Evolutionary conservation across 164 flowering plant species (phyloP).

Genomic region (Hamamelis virginiana): DNA sequence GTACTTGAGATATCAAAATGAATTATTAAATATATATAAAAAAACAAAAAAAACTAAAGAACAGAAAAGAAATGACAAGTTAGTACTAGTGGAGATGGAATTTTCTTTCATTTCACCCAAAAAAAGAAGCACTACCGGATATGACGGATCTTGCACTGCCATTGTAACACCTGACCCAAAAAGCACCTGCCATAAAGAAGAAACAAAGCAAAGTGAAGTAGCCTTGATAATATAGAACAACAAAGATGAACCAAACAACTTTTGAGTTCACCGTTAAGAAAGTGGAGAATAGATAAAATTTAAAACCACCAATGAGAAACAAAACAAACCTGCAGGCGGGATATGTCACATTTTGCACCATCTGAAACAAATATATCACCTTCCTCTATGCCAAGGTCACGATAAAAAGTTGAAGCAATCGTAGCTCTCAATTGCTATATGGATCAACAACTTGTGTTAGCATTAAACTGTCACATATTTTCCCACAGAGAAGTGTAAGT

Average conservation of each 20-base stretch:
- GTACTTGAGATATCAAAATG: not conserved
- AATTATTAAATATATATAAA: not conserved
- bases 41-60: no score
- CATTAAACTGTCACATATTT: not conserved
- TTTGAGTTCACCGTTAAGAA: not conserved
- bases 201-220: not conserved
- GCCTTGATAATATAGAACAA: not conserved
- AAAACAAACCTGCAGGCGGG: slow-evolving; percentile 84
- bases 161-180: slow-evolving; percentile 82
- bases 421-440: slow-evolving; percentile 75
- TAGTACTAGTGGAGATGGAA: not conserved
- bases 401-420: slow-evolving; percentile 69
- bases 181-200: slow-evolving; percentile 46
- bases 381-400: slow-evolving; percentile 64
- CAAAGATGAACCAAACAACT: not conserved
- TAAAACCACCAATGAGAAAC: not conserved
- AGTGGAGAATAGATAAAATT: not conserved
- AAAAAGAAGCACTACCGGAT: slow-evolving; percentile 57
- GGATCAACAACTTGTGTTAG: slow-evolving; percentile 14
- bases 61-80: not conserved
- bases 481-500: not conserved
- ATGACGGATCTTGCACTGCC: slow-evolving; percentile 96
- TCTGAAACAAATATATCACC: slow-evolving; percentile 93
- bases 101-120: not conserved
- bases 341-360: slow-evolving; percentile 97